Base-by-base conservation (phyloP, 805 yeast genomes). In the Spathaspora gorwiae region DNA sequence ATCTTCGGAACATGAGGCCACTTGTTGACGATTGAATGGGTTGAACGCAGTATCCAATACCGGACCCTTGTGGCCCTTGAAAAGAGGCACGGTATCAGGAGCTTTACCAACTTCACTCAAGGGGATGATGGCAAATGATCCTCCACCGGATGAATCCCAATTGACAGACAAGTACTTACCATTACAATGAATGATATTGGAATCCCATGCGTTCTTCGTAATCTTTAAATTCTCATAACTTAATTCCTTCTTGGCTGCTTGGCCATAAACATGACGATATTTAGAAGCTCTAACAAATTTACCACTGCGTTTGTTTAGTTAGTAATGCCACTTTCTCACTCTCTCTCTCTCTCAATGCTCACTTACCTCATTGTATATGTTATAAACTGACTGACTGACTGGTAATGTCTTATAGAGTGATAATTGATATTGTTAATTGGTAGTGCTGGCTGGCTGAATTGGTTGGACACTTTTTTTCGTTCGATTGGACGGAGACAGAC, bases 81-180 rank as follows among this genome's bases (percentile, higher is more conserved):
- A 94, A 53, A 94, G 75, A 2, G 99, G 94, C 40, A 90, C 90
- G 49, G 84, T 80, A 55, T 94, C 99, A 4, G 97, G 97, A 7
- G 90, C 83, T 61, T 90, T 94, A 8, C 99, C 98, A 14, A 80
- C 83, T 64, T 92, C 97, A 7, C 64, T 62, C 26, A 88, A 70
- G 2, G 99, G 99, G 48, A 94, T 81, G 10, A 95, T 87, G 1
- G 96, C 97, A 72, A 94, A 90, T 0, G 98, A 95, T 43, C 99
- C 99, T 51, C 98, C 98, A 35, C 98, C 98, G 9, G 95, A 84
- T 30, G 97, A 76, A 47, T 87, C 89, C 96, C 97, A 90, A 63
- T 88, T 90, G 52, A 90, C 84, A 1, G 96, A 76, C 36, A 94
- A 66, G 58, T 80, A 94, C 62, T 85, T 84, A 34, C 97, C 92